Evolutionary conservation across 805 yeast species (phyloP).

Genomic region (Saccharomyces mikatae): DNA sequence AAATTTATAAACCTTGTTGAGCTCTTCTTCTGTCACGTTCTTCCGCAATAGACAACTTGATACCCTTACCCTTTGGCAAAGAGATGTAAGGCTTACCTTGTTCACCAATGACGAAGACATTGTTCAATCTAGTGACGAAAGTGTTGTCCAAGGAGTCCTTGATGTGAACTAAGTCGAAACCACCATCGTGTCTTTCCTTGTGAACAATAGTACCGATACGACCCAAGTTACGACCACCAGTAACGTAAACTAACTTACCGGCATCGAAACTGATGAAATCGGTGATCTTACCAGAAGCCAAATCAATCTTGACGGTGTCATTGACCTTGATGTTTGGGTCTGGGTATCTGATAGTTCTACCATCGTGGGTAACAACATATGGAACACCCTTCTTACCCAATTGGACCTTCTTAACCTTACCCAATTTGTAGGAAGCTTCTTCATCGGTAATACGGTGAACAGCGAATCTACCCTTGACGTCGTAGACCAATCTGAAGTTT

Average conservation of each 20-base stretch:
- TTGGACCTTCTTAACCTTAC: conserved; percentile 96
- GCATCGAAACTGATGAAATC: conserved; percentile 87
- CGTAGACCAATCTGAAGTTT: conserved; percentile 98
- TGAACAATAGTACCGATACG: conserved; percentile 92
- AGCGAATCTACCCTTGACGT: conserved; percentile 97
- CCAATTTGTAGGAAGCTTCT: conserved; percentile 97
- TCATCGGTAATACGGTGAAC: conserved; percentile 99
- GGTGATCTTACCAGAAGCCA: conserved; percentile 89
- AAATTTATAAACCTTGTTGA: conserved; percentile 48
- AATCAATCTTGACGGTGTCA: conserved; percentile 96
- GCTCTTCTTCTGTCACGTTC: conserved; percentile 98
- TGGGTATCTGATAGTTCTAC: conserved; percentile 99
- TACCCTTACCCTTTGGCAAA: conserved; percentile 98
- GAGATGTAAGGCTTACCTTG: conserved; percentile 90
- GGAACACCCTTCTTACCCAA: conserved; percentile 98
- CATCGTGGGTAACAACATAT: conserved; percentile 98
- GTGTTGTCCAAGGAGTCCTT: conserved; percentile 92
- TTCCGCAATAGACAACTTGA: conserved; percentile 89
- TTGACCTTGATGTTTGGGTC: conserved; percentile 94
- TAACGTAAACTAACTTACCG: conserved; percentile 85
- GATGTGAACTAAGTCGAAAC: conserved; percentile 94
- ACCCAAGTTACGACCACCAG: conserved; percentile 98
- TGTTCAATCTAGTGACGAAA: conserved; percentile 87
- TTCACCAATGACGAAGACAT: conserved; percentile 94
- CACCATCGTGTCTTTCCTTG: conserved; percentile 98